Evolutionary conservation across 495 filamentous ascomycete species (phyloP).

Genomic region (Poronia punctata): DNA sequence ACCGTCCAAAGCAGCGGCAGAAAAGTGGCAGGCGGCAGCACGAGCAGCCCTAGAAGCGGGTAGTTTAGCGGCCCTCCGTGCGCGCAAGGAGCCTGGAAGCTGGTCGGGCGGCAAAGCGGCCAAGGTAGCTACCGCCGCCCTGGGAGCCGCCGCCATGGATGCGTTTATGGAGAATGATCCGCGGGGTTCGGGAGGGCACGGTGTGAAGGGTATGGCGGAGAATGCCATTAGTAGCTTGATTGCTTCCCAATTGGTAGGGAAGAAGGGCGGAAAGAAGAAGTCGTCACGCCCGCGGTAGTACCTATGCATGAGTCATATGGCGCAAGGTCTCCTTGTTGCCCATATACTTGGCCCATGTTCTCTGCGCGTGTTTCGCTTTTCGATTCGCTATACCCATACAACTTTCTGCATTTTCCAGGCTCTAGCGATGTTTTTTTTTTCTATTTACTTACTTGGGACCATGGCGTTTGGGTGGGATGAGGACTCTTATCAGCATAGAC

Average conservation of each 20-base stretch:
- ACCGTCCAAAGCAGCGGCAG: slow-evolving; percentile 5
- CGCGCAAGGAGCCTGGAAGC: slow-evolving; percentile 31
- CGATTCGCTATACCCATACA: no score
- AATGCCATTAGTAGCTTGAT: slow-evolving; percentile 22
- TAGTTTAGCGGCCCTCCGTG: slow-evolving; percentile 28
- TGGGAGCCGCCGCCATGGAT: slow-evolving; percentile 34
- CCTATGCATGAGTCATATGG: no score
- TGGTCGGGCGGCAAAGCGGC: slow-evolving; percentile 36
- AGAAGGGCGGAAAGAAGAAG: no score
- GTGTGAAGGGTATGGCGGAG: slow-evolving; percentile 23
- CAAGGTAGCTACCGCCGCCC: slow-evolving; percentile 33
- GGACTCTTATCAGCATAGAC: no score
- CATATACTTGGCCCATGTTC: no score
- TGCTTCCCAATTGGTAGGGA: slow-evolving; percentile 21
- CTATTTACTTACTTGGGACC: no score
- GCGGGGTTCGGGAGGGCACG: slow-evolving; percentile 9
- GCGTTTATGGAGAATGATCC: slow-evolving; percentile 27
- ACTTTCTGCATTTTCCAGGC: no score
- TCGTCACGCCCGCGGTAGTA: no score
- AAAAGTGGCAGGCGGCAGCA: slow-evolving; percentile 28
- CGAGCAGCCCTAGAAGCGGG: slow-evolving; percentile 35
- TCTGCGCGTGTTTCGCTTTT: no score
- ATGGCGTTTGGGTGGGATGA: no score
- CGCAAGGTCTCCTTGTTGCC: no score
- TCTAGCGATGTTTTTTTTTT: no score